These are phyloP conservation scores for Penicillium diatomitis DNA, from an alignment of 495 filamentous ascomycete genomes.

Conservation along the genomic window DNA sequence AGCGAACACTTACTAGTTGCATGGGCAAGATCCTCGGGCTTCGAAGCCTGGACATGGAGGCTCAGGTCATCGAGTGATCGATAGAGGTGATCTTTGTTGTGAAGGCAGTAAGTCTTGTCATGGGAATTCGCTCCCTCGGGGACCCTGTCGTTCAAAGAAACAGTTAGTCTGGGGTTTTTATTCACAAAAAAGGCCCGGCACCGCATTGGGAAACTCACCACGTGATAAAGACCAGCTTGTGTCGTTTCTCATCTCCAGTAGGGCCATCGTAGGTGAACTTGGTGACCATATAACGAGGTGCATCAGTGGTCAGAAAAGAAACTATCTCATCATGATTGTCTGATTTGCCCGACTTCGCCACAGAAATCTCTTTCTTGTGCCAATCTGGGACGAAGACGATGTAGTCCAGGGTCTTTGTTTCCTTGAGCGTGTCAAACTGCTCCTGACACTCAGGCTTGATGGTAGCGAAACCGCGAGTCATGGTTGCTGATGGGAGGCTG, in stretches of 20 bases:
- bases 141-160: conserved; percentile 5
- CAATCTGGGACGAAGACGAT: conserved; percentile 13
- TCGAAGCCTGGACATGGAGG: conserved; percentile 15
- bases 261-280: conserved; percentile 12
- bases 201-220: conserved; percentile 9
- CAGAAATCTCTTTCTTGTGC: conserved; percentile 17
- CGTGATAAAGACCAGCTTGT: conserved; percentile 16
- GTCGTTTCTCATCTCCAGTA: conserved; percentile 6
- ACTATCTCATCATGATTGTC: conserved; percentile 9
- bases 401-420: conserved; percentile 12
- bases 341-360: conserved; percentile 13
- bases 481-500: neutral
- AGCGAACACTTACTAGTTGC: conserved; percentile 10
- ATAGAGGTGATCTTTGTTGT: conserved; percentile 18
- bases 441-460: conserved; percentile 14
- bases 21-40: conserved; percentile 9
- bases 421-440: conserved; percentile 14
- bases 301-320: conserved; percentile 9
- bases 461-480: conserved; percentile 15
- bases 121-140: conserved; percentile 12
- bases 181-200: neutral
- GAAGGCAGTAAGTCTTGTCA: conserved; percentile 13
- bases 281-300: conserved; percentile 12
- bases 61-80: conserved; percentile 10
- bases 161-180: neutral